These are phyloP conservation scores for Calycina herbarum DNA, from an alignment of 2,329 filamentous ascomycete species.

Conservation along the genomic window DNA sequence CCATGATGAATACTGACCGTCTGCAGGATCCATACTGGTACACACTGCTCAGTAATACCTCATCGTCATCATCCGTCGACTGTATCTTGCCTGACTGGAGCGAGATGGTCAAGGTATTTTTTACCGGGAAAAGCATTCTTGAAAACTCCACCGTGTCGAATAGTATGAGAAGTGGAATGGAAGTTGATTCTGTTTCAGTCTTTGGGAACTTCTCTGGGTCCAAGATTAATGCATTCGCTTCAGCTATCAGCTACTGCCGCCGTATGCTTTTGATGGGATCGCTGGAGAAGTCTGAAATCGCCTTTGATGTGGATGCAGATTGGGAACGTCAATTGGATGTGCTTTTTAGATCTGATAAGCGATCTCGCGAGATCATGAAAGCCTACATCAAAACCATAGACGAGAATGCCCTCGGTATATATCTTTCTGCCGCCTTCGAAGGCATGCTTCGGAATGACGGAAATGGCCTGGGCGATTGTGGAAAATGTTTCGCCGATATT, in stretches of 20 bases:
- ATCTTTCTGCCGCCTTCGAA: slow-evolving; percentile 57
- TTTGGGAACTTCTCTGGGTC: slow-evolving; percentile 43
- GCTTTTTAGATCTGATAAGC: slow-evolving; percentile 67
- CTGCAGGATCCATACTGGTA: slow-evolving; percentile 63
- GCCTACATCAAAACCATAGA: slow-evolving; percentile 50
- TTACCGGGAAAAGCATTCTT: slow-evolving; percentile 41
- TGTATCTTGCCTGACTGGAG: slow-evolving; percentile 51
- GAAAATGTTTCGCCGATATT: slow-evolving; percentile 54
- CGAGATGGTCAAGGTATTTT: slow-evolving; percentile 51
- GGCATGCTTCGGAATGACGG: slow-evolving; percentile 50
- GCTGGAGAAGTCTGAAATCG: slow-evolving; percentile 32
- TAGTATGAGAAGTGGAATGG: slow-evolving; percentile 41
- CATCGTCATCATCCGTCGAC: slow-evolving; percentile 45
- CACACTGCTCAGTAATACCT: slow-evolving; percentile 54
- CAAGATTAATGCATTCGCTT: slow-evolving; percentile 58
- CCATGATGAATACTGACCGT: slow-evolving; percentile 8
- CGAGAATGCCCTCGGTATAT: slow-evolving; percentile 42
- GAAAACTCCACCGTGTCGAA: slow-evolving; percentile 36
- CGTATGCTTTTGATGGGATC: slow-evolving; percentile 61
- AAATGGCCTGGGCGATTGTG: slow-evolving; percentile 46
- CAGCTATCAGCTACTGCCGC: slow-evolving; percentile 69
- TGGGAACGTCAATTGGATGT: slow-evolving; percentile 83
- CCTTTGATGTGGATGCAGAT: slow-evolving; percentile 63
- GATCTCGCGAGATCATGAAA: slow-evolving; percentile 60
- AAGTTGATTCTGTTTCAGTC: slow-evolving; percentile 42